A percentile compares a stretch with the other conserved stretches of the same genome.
phyloP scores from a whole-genome alignment of 192 early-diverging fungal species.

The Coemansia sp. region DNA sequence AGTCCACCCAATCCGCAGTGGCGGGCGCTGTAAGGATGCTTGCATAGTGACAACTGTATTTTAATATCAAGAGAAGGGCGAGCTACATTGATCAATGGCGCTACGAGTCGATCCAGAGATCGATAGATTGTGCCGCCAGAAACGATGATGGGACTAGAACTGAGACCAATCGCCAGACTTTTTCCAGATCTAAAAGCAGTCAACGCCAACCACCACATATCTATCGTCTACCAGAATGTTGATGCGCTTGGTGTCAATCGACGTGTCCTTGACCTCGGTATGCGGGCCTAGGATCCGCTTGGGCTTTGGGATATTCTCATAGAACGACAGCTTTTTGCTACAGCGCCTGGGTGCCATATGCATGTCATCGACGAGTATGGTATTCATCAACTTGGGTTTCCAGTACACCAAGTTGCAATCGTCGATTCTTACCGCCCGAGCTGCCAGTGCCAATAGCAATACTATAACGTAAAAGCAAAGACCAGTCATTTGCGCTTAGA shows the following conservation, averaged over 20 bases:
- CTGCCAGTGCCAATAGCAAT: neutral
- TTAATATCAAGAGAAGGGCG: neutral
- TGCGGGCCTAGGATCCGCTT: conserved; percentile 35
- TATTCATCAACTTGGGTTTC: conserved; percentile 27
- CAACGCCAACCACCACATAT: conserved; percentile 32
- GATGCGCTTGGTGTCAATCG: conserved; percentile 23
- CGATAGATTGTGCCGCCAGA: neutral
- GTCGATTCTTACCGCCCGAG: conserved; percentile 7
- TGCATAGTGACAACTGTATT: neutral
- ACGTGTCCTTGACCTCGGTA: conserved; percentile 20
- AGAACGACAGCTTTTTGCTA: conserved; percentile 25
- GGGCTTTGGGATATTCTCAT: conserved; percentile 19
- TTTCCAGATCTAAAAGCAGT: conserved; percentile 19
- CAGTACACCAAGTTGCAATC: conserved; percentile 42
- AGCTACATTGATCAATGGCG: neutral
- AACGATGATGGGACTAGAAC: conserved; percentile 1
- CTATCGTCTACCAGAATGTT: conserved; percentile 30
- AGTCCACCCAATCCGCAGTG: conserved; percentile 4
- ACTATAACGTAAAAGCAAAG: neutral
- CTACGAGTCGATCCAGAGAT: neutral
- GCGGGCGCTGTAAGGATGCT: neutral
- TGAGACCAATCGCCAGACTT: neutral
- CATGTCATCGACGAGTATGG: conserved; percentile 16
- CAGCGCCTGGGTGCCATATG: conserved; percentile 14
- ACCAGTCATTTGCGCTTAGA: neutral